These are phyloP conservation scores for Echeveria elegans DNA, from an alignment of 164 flowering plant species.

Conservation along the genomic window DNA sequence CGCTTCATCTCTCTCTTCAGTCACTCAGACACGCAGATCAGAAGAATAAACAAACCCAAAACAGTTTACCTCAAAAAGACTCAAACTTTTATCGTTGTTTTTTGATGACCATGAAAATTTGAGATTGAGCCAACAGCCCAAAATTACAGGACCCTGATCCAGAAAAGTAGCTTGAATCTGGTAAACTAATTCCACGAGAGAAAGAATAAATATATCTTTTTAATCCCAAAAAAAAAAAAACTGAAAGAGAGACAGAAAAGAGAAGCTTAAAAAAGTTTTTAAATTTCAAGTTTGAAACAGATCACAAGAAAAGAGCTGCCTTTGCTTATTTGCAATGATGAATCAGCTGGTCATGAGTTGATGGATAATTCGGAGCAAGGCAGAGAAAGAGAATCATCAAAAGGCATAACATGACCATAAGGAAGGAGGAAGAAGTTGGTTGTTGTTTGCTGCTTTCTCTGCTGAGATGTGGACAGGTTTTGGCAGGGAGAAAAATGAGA, in stretches of 20 bases:
- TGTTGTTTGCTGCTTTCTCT: neutral
- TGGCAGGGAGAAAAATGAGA: neutral
- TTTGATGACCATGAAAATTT: neutral
- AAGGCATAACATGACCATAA: neutral
- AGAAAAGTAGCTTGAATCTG: conserved; percentile 1
- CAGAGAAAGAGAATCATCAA: neutral
- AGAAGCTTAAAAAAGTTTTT: neutral
- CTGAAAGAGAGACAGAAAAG: neutral
- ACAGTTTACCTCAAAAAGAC: neutral
- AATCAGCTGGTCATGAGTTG: neutral
- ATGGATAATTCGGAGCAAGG: neutral
- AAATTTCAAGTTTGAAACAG: neutral
- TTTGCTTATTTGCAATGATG: conserved; percentile 1
- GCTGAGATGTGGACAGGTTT: neutral
- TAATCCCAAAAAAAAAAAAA: neutral
- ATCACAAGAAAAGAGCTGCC: neutral
- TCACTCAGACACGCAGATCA: conserved; percentile 1
- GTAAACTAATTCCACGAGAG: neutral
- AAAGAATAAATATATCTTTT: neutral
- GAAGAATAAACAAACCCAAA: neutral
- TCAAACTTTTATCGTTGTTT: conserved; percentile 4
- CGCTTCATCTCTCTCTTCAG: conserved; percentile 16
- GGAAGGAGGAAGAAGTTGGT: neutral
- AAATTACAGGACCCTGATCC: conserved; percentile 6
- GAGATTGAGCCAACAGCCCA: conserved; percentile 3